Evolutionary conservation across 805 yeast genomes (phyloP).

Genomic region (Torulaspora delbrueckii): DNA sequence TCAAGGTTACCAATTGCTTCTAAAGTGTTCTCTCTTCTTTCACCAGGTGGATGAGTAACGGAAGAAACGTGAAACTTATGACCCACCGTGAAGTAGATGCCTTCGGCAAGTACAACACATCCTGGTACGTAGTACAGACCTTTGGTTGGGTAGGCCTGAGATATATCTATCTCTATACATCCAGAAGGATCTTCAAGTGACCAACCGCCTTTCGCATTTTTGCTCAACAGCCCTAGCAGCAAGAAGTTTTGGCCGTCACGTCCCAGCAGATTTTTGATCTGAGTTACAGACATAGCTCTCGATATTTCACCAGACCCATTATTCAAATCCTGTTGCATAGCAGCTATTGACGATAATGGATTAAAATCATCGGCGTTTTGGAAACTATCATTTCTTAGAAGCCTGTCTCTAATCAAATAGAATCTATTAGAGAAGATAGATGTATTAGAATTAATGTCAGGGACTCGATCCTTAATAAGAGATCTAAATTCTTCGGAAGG

Average conservation of each 20-base stretch:
- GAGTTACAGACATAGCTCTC: conserved; percentile 46
- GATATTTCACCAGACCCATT: conserved; percentile 10
- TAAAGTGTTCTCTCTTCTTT: conserved; percentile 57
- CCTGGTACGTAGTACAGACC: conserved; percentile 71
- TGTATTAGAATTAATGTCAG: conserved; percentile 32
- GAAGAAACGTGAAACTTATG: conserved; percentile 67
- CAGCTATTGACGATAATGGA: conserved; percentile 34
- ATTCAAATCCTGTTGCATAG: conserved; percentile 21
- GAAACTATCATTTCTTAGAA: conserved; percentile 71
- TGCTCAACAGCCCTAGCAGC: conserved; percentile 69
- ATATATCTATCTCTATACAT: conserved; percentile 58
- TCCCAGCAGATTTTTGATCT: conserved; percentile 81
- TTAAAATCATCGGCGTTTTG: conserved; percentile 40
- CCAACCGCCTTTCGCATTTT: conserved; percentile 61
- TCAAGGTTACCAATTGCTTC: conserved; percentile 79
- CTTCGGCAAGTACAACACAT: conserved; percentile 74
- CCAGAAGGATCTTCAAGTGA: conserved; percentile 80
- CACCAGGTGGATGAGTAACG: conserved; percentile 86
- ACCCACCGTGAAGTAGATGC: conserved; percentile 68
- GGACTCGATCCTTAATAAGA: conserved; percentile 16
- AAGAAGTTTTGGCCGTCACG: conserved; percentile 72
- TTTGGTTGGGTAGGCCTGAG: conserved; percentile 55
- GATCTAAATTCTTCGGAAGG: conserved; percentile 7
- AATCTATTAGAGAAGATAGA: conserved; percentile 52
- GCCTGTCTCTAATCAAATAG: conserved; percentile 59